Base-by-base conservation (phyloP, 2,329 filamentous ascomycete species). In the Beauveria rudraprayagi region DNA sequence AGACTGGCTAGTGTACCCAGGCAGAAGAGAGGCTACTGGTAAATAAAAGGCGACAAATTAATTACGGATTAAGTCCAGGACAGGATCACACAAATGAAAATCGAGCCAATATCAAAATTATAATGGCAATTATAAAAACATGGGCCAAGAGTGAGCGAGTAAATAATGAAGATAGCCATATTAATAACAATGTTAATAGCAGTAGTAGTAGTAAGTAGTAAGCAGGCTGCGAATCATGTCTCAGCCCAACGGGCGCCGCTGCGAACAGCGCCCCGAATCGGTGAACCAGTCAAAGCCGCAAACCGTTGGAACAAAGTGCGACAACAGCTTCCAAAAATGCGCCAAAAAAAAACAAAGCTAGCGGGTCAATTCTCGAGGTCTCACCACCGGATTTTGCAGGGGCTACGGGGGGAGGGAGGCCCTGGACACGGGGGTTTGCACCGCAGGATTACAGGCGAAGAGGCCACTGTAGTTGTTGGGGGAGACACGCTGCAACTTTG, bases 201-300 rank as follows among this genome's bases (percentile, higher is more conserved):
- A n/a, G 10, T 34, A 52, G 22, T 37, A 52, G 28, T 19, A 24
- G 50, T 10, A 52, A 7, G n/a, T 1, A 30, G 19, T 19, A 37
- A 37, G 19, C 16, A 57, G 28, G 43, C n/a, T 37, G 40, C 37
- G 55, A 26, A 48, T 40, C 44, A 48, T 57, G 55, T 57, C 55
- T 57, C 55, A 57, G 55, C 55, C 55, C 55, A 37, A 57, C 55
- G 41, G 24, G 40, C 41, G 53, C n/a, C 28, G 40, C 41, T 43
- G 53, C 53, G 30, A 37, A 57, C 55, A 57, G 34, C 44, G 30
- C 50, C 34, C 19, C 43, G n/a, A 19, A 44, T 19, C 19, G 30
- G 10, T 37, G 51, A 24, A 41, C 34, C 34, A 19, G 19, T 19
- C 22, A 34, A 34, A 34, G 30, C 30, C 30, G 30, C 30, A 34